Percentiles rank a stretch among this genome's conserved stretches.
These are phyloP conservation scores for Pythium pyrilobum DNA, from an alignment of 352 stramenopile species.

Conservation along the genomic window DNA sequence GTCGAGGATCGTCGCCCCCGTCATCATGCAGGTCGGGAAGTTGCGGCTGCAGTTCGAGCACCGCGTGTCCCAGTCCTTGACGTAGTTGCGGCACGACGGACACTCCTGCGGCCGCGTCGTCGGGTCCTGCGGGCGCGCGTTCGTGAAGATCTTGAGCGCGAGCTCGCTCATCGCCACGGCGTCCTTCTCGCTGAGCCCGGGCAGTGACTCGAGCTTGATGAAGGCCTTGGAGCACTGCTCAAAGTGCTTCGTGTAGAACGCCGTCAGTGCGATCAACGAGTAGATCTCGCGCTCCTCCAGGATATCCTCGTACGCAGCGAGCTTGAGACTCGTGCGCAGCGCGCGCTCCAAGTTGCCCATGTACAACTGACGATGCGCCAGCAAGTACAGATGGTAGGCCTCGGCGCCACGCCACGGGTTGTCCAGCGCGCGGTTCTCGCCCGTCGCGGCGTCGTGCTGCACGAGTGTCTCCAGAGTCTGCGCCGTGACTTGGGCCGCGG, in stretches of 20 bases:
- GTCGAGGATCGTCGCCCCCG: constrained; percentile 64
- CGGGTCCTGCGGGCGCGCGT: constrained; percentile 67
- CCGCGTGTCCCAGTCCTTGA: constrained; percentile 84
- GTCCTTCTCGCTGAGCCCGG: constrained; percentile 54
- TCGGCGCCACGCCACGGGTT: constrained; percentile 93
- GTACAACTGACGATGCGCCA: constrained; percentile 92
- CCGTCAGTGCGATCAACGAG: constrained; percentile 89
- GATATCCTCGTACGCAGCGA: constrained; percentile 90
- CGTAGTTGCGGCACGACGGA: constrained; percentile 66
- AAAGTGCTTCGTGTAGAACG: constrained; percentile 90
- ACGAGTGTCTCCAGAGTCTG: constrained; percentile 91
- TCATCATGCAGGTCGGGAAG: constrained; percentile 79
- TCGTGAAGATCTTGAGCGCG: constrained; percentile 85
- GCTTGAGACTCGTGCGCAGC: constrained; percentile 83
- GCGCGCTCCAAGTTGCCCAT: constrained; percentile 71
- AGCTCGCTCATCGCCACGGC: constrained; percentile 54
- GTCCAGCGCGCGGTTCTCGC: constrained; percentile 82
- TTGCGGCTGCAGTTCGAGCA: constrained; percentile 73
- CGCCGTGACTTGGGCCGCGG: constrained; percentile 76
- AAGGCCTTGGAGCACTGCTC: constrained; percentile 90
- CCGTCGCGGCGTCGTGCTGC: constrained; percentile 77
- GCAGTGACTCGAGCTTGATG: constrained; percentile 90
- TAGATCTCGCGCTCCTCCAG: constrained; percentile 90
- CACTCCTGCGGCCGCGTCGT: constrained; percentile 76
- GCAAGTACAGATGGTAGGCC: constrained; percentile 92